These are phyloP conservation scores for Bruguiera sexangula DNA, from an alignment of 345 rosid genomes.

Conservation along the genomic window DNA sequence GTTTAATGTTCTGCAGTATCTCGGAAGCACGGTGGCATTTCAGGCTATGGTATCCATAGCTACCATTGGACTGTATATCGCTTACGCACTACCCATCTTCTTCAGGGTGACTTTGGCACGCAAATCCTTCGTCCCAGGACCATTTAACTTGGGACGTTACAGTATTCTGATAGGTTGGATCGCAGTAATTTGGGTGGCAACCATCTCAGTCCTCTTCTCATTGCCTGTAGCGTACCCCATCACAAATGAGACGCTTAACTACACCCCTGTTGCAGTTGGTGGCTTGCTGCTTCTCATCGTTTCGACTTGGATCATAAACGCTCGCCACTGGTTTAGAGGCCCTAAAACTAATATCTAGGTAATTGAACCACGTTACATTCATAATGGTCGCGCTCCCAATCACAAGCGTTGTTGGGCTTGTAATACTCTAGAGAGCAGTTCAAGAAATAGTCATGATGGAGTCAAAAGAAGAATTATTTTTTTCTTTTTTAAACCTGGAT, in stretches of 20 bases:
- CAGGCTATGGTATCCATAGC: slow-evolving; percentile 98
- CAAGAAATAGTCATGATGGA: no score
- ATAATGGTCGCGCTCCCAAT: no score
- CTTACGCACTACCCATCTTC: slow-evolving; percentile 83
- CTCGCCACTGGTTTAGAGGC: slow-evolving; percentile 85
- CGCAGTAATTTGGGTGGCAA: slow-evolving; percentile 84
- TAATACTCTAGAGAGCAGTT: no score
- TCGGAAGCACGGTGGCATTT: slow-evolving; percentile 86
- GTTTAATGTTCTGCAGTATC: slow-evolving; percentile 52
- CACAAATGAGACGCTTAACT: slow-evolving; percentile 78
- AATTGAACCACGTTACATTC: no score
- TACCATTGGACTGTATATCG: slow-evolving; percentile 89
- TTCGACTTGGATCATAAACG: slow-evolving; percentile 63
- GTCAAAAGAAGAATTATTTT: no score
- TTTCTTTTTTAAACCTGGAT: no score
- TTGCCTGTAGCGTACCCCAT: slow-evolving; percentile 87
- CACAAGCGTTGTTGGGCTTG: no score
- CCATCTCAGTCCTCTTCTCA: slow-evolving; percentile 87
- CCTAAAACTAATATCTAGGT: slow-evolving; percentile 52
- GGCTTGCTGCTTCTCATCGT: slow-evolving; percentile 57
- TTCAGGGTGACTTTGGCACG: slow-evolving; percentile 80
- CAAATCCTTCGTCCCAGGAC: slow-evolving; percentile 67
- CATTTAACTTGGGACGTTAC: slow-evolving; percentile 74
- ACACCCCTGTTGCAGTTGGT: slow-evolving; percentile 88
- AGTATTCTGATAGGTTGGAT: slow-evolving; percentile 72